Evolutionary conservation across 2,329 filamentous ascomycete genomes (phyloP), one percentile per base, ranked within the genome.

Genomic region (Cordyceps cateniannulata): DNA sequence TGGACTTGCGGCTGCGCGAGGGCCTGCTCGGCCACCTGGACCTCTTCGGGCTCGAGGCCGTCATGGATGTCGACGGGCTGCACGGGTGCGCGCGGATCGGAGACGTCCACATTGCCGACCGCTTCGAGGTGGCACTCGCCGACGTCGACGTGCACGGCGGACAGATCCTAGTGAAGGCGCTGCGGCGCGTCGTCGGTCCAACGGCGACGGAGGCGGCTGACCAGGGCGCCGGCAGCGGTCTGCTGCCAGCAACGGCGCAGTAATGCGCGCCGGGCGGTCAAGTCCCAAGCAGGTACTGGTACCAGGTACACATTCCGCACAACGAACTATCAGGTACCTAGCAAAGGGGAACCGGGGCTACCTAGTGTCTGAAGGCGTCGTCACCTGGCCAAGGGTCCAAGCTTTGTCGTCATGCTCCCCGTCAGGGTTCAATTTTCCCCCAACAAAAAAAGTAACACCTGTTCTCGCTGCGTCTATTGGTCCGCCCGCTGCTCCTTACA

Each of bases 101-200:
- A n/a, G 75, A 83, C 12, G 68, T 84, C 24, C 70, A 71, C 29
- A 64, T 76, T 8, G 82, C 79, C 6, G 83, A 86, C 67, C 71
- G 77, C n/a, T 81, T 84, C 62, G 78, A 82, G 63, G 84, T 85
- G 35, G 77, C 80, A 69, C 72, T 87, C 44, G 65, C 63, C n/a
- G 72, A 84, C 63, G 69, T 87, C 63, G 81, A 85, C 65, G 77
- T 83, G 27, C 76, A 81, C 65, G 67, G 69, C 18, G 73, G 74
- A 42, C 69, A 70, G 47, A 75, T 86, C 47, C 63, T 71, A 12
- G 81, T 85, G 62, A 78, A 76, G 70, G 76, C 77, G 12, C 60
- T 81, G 45, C 40, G 60, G 4, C 48, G 48, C 12, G 18, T 61
- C 27, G 16, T 57, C 20, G 38, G 24, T 12, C 29, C 25, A 27